A percentile compares a stretch with the other conserved stretches of the same genome.
Evolutionary conservation across 768 basidiomycete species (phyloP).

Genomic region (Leccinum incarnatum): DNA sequence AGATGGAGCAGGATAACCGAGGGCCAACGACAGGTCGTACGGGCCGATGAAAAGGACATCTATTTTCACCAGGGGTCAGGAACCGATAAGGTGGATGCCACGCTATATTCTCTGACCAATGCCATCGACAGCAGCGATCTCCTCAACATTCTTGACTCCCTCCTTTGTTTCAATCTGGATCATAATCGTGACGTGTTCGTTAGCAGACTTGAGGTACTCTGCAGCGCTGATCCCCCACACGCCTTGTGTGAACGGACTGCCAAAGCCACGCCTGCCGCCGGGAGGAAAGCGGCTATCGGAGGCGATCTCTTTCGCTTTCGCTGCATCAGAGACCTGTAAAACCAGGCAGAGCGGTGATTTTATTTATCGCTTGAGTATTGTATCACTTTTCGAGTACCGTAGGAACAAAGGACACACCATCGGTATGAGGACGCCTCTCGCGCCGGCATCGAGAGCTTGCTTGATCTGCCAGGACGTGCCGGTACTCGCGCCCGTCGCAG

Average conservation of each 20-base stretch:
- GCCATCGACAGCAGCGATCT: conserved; percentile 60
- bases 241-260: conserved; percentile 59
- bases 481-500: conserved; percentile 56
- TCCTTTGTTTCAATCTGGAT: conserved; percentile 68
- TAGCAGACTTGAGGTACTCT: conserved; percentile 56
- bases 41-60: conserved; percentile 64
- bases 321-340: conserved; percentile 48
- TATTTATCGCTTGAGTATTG: background rate
- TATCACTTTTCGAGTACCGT: too few species aligned
- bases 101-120: conserved; percentile 42
- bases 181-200: conserved; percentile 53
- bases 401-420: conserved; percentile 44
- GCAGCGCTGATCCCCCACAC: conserved; percentile 50
- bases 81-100: background rate
- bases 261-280: conserved; percentile 59
- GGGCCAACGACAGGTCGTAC: conserved; percentile 62
- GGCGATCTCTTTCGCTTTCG: conserved; percentile 55
- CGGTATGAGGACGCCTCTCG: conserved; percentile 61
- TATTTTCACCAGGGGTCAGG: conserved; percentile 12
- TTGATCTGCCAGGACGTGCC: conserved; percentile 72
- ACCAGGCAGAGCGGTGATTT: too few species aligned
- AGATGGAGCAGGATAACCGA: conserved; percentile 58
- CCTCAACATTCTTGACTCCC: conserved; percentile 55
- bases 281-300: conserved; percentile 63
- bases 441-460: conserved; percentile 65